These are phyloP conservation scores for Lachnellula suecica DNA, from an alignment of 2,329 filamentous ascomycete species.

Conservation along the genomic window DNA sequence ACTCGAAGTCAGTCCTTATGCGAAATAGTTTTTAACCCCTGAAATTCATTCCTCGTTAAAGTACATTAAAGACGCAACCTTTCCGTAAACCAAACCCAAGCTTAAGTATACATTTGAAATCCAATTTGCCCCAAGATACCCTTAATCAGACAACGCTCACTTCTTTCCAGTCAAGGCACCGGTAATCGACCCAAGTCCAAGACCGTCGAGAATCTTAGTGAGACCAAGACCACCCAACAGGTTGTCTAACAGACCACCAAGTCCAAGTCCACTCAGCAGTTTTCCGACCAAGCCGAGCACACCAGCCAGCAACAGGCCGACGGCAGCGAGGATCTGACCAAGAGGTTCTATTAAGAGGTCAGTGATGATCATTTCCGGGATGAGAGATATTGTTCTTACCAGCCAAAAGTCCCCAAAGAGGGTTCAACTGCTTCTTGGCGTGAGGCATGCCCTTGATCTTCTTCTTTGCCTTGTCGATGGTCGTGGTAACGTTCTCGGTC, in stretches of 20 bases:
- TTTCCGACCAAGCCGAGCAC: constrained; percentile 83
- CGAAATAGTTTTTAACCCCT: background rate
- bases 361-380: background rate
- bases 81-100: background rate
- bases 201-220: constrained; percentile 69
- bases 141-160: constrained; percentile 9
- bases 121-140: background rate
- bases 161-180: constrained; percentile 48
- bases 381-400: background rate
- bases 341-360: constrained; percentile 63
- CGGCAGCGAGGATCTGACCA: constrained; percentile 88
- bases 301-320: constrained; percentile 78
- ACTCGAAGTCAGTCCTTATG: background rate
- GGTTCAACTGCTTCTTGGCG: constrained; percentile 92
- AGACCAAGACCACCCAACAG: constrained; percentile 76
- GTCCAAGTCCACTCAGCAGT: constrained; percentile 71
- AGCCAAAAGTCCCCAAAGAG: constrained; percentile 74
- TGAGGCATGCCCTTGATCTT: constrained; percentile 90
- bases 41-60: background rate
- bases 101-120: background rate
- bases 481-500: constrained; percentile 75
- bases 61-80: background rate
- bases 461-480: constrained; percentile 85
- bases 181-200: constrained; percentile 59
- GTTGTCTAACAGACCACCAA: constrained; percentile 78